Base-by-base conservation (phyloP, 768 basidiomycete genomes). In the Mycena sanguinolenta region DNA sequence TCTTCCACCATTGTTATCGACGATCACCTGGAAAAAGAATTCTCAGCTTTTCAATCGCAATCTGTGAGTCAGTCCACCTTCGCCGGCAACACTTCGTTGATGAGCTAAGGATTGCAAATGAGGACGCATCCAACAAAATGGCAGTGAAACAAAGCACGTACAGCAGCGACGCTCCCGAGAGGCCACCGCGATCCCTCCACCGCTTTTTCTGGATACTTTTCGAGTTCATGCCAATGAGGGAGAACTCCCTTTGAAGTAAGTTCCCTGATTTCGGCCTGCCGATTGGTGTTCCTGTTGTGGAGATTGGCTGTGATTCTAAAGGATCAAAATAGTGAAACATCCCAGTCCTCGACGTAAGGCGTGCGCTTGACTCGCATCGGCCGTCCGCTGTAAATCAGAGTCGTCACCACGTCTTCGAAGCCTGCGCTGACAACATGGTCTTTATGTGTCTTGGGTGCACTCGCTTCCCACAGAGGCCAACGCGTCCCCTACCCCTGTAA, bases 311-410 rank as follows among this genome's bases (percentile, higher is more conserved):
- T 14, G n/a, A 54, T 14, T 13, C 9, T 16, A 16, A 36, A 17
- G 70, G 39, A 70, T n/a, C 50, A 34, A 61, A n/a, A 34, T 34
- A 34, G 32, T n/a, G 21, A 36, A 61, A 82, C 85, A 50, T 75
- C 92, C 94, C 95, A 96, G 71, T 95, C 90, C 21, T 90, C 90
- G 65, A 97, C 88, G 78, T 95, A 98, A 12, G 93, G 90, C 3
- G 95, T 96, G 78, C 90, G 90, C 74, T 90, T 83, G 46, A 97
- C 95, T 38, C 96, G 90, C 73, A 98, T 83, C 23, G 97, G 96
- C 36, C 96, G 90, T 19, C 96, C 96, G 58, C 94, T 94, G 83
- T 90, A 96, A 75, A 97, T 97, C 52, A 95, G 76, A n/a, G 95
- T 96, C 19, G 90, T 92, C 46, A 91, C 84, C 28, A 90, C 90